A percentile compares a stretch with the other conserved stretches of the same genome.
phyloP scores from a whole-genome alignment of 140 eudicot genomes.

The Bidens hawaiensis region DNA sequence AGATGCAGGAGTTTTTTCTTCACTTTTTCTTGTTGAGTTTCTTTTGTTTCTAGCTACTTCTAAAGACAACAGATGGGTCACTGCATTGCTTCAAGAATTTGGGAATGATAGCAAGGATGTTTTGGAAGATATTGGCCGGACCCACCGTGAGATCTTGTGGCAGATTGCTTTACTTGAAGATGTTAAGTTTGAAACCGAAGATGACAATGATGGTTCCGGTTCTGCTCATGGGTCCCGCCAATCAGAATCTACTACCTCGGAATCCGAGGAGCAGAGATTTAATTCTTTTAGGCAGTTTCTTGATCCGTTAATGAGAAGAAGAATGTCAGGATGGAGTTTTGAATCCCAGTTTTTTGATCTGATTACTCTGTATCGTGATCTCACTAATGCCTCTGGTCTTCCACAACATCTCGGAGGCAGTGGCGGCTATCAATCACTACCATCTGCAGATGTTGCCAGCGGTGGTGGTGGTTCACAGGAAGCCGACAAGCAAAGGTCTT shows the following conservation, averaged over 20 bases:
- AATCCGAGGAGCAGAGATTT: constrained; percentile 72
- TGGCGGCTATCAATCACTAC: constrained; percentile 30
- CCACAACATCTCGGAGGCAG: constrained; percentile 53
- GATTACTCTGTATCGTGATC: constrained; percentile 73
- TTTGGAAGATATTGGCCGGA: constrained; percentile 73
- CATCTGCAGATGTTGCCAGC: constrained; percentile 43
- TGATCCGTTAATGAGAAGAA: constrained; percentile 80
- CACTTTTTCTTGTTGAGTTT: constrained; percentile 85
- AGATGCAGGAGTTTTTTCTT: constrained; percentile 61
- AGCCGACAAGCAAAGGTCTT: constrained; percentile 62
- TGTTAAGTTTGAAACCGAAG: constrained; percentile 54
- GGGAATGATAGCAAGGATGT: constrained; percentile 87
- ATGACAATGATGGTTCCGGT: constrained; percentile 34
- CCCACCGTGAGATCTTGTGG: constrained; percentile 92
- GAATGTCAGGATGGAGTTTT: constrained; percentile 91
- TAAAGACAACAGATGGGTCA: constrained; percentile 83
- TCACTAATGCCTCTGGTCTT: constrained; percentile 68
- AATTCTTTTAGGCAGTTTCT: constrained; percentile 87
- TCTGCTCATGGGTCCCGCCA: constrained; percentile 38
- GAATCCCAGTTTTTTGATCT: constrained; percentile 93
- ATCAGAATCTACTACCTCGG: constrained; percentile 40
- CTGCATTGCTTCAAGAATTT: constrained; percentile 85
- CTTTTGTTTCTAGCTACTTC: constrained; percentile 95
- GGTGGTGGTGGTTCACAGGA: constrained; percentile 37
- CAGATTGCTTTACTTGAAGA: constrained; percentile 91